Conservation (phyloP, 1,284 basidiomycete species). For the Tilletia caries region DNA sequence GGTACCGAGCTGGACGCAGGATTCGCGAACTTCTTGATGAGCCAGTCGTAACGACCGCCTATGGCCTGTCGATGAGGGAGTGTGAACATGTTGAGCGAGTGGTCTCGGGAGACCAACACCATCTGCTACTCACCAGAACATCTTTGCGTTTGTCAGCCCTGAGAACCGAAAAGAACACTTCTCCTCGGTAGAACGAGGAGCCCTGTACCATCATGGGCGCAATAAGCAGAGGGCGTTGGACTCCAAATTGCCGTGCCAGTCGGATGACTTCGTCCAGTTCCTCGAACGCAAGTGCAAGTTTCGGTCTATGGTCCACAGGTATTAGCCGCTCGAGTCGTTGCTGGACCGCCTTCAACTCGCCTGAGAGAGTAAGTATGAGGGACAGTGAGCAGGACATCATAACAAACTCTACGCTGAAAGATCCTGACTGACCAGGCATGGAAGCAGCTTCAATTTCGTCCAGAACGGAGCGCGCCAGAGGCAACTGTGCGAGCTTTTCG, state of each 20-base stretch:
- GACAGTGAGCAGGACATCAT: not conserved
- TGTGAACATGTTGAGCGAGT: not conserved
- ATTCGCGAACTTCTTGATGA: conserved; percentile 66
- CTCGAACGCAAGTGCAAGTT: conserved; percentile 53
- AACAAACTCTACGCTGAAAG: conserved; percentile 1
- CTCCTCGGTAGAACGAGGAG: conserved; percentile 67
- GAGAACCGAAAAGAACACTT: conserved; percentile 71
- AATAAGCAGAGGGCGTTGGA: conserved; percentile 65
- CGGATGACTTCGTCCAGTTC: conserved; percentile 68
- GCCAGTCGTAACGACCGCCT: conserved; percentile 74
- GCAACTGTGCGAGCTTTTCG: conserved; percentile 36
- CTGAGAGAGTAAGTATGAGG: conserved; percentile 8
- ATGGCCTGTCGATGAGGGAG: conserved; percentile 46
- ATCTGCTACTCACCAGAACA: conserved; percentile 59
- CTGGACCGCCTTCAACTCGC: conserved; percentile 36
- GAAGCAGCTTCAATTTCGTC: conserved; percentile 50
- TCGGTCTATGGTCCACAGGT: conserved; percentile 31
- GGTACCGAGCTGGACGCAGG: conserved; percentile 58
- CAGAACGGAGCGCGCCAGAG: conserved; percentile 38
- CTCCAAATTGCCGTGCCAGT: conserved; percentile 65
- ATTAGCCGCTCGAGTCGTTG: conserved; percentile 34
- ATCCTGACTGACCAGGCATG: conserved; percentile 18
- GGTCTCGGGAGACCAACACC: not conserved
- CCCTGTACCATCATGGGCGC: conserved; percentile 65
- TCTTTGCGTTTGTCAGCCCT: conserved; percentile 65